Evolutionary conservation across 192 early-diverging fungal genomes (phyloP).

Genomic region (Mortierella antarctica): DNA sequence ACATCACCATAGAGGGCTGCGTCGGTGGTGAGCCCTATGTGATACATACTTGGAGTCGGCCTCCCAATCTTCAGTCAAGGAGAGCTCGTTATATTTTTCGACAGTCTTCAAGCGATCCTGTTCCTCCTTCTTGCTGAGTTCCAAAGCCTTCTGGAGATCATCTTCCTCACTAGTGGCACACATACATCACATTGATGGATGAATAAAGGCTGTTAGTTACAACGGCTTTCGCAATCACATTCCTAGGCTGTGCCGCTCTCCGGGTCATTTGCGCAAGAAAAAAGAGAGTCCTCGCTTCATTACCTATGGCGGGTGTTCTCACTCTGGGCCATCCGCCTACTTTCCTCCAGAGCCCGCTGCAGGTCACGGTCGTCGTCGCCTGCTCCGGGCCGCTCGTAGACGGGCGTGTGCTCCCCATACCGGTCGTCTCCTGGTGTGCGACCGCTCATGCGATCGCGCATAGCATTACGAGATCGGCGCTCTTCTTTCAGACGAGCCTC

Average conservation of each 20-base stretch:
- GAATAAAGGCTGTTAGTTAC: background rate
- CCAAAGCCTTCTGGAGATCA: conserved; percentile 57
- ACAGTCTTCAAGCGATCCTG: conserved; percentile 43
- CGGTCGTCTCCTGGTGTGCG: conserved; percentile 40
- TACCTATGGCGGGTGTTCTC: background rate
- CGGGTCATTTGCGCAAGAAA: too few relatives aligned
- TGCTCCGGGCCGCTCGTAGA: conserved; percentile 57
- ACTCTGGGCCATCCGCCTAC: conserved; percentile 69
- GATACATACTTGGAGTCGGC: conserved; percentile 31
- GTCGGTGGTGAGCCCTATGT: background rate
- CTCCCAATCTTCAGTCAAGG: conserved; percentile 51
- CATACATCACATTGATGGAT: background rate
- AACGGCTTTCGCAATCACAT: background rate
- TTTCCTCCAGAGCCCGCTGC: conserved; percentile 85
- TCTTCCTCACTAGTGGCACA: conserved; percentile 37
- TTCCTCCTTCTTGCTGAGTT: conserved; percentile 59
- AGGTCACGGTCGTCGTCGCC: conserved; percentile 86
- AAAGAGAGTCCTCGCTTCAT: too few relatives aligned
- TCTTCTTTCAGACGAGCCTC: conserved; percentile 81
- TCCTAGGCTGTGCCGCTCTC: too few relatives aligned
- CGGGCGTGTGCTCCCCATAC: conserved; percentile 22
- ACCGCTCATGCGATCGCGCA: conserved; percentile 71
- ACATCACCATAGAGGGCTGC: too few relatives aligned
- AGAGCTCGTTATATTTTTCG: conserved; percentile 52
- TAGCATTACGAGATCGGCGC: conserved; percentile 72